Evolutionary conservation across 352 stramenopile genomes (phyloP).

Genomic region (Globisporangium recalcitrans): DNA sequence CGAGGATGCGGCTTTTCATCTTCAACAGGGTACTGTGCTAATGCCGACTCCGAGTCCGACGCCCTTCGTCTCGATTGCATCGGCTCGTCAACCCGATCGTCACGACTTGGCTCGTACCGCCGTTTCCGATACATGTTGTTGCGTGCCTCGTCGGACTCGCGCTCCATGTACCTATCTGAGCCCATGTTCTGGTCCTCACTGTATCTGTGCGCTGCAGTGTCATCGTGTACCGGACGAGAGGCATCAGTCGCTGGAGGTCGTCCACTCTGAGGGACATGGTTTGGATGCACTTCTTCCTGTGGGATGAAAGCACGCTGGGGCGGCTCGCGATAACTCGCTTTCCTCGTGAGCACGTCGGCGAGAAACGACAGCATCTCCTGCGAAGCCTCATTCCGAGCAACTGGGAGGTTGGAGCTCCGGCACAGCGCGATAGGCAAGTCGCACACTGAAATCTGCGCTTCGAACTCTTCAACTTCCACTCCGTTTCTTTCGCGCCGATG

Average conservation of each 20-base stretch:
- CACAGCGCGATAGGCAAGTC: constrained; percentile 30
- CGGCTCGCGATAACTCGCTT: constrained; percentile 7
- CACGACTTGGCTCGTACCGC: constrained; percentile 15
- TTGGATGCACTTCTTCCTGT: background rate
- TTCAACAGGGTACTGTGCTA: background rate
- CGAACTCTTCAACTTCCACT: constrained; percentile 20
- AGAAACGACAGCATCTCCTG: constrained; percentile 43
- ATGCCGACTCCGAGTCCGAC: background rate
- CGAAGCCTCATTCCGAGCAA: constrained; percentile 33
- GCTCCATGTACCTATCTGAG: constrained; percentile 2
- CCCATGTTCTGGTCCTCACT: constrained; percentile 6
- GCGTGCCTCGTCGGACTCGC: background rate
- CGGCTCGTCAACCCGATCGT: constrained; percentile 5
- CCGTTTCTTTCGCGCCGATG: constrained; percentile 7
- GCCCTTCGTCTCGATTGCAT: background rate
- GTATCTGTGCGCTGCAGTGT: background rate
- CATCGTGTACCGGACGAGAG: background rate
- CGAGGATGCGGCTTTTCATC: background rate
- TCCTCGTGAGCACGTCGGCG: constrained; percentile 29
- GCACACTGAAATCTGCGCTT: constrained; percentile 35
- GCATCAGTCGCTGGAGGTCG: background rate
- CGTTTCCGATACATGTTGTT: constrained; percentile 14
- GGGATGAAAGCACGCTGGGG: background rate
- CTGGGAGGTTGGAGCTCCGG: constrained; percentile 21
- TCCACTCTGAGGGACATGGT: background rate